A percentile compares a stretch with the other conserved stretches of the same genome.
These are phyloP conservation scores for Chlorella sp. DNA, from an alignment of 139 green algal genomes.

Conservation along the genomic window DNA sequence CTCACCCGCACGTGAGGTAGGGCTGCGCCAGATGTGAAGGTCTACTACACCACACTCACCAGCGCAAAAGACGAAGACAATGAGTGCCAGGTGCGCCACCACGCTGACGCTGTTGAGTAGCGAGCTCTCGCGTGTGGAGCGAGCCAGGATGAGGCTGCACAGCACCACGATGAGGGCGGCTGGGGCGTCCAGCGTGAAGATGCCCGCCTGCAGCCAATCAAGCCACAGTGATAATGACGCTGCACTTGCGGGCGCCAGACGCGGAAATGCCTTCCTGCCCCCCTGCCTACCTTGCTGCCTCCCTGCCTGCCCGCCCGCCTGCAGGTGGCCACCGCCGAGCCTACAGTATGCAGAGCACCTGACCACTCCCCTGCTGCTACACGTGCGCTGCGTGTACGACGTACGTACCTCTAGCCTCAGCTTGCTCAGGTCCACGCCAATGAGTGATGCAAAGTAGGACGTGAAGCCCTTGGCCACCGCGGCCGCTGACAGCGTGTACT, in stretches of 20 bases:
- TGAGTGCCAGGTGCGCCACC: slow-evolving; percentile 41
- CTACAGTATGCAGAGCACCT: too few species aligned
- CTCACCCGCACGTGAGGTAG: too few species aligned
- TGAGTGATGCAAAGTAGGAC: slow-evolving; percentile 67
- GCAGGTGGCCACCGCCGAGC: too few species aligned
- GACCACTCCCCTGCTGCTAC: too few species aligned
- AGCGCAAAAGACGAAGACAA: slow-evolving; percentile 52
- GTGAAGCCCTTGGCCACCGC: slow-evolving; percentile 80
- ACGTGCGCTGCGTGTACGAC: too few species aligned
- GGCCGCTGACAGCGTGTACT: slow-evolving; percentile 74
- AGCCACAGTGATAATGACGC: too few species aligned
- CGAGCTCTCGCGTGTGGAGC: slow-evolving; percentile 56
- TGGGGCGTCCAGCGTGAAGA: slow-evolving; percentile 57
- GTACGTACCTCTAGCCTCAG: slow-evolving; percentile 16
- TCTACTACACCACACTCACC: too few species aligned
- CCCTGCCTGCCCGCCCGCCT: too few species aligned
- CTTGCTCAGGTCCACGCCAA: slow-evolving; percentile 21
- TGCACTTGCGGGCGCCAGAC: too few species aligned
- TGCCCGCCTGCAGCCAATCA: slow-evolving; percentile 3
- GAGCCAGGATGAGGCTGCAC: slow-evolving; percentile 52
- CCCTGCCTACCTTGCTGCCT: too few species aligned
- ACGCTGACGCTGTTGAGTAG: slow-evolving; percentile 66
- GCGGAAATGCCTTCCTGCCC: too few species aligned
- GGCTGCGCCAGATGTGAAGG: too few species aligned
- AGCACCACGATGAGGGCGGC: slow-evolving; percentile 32